These are phyloP conservation scores for Fusarium poae DNA, from an alignment of 2,329 filamentous ascomycete genomes.

Conservation along the genomic window DNA sequence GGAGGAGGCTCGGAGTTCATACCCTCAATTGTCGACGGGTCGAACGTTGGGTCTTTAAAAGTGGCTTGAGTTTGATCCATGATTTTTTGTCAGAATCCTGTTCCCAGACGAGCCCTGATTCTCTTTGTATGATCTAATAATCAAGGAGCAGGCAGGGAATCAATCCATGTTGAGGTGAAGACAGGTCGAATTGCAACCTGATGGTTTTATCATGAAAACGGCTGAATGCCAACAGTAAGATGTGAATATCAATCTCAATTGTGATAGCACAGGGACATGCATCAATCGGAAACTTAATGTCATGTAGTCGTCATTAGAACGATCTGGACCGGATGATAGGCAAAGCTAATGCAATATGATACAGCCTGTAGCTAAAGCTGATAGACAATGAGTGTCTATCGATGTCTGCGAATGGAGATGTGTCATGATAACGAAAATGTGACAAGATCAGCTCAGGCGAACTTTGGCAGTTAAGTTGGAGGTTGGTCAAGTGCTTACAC, in stretches of 20 bases:
- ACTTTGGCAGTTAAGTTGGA: accelerated
- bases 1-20: not conserved
- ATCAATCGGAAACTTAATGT: not conserved
- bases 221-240: too few species aligned
- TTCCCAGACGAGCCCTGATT: too few species aligned
- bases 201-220: not conserved
- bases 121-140: too few species aligned
- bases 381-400: not conserved
- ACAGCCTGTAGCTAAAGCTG: not conserved
- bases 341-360: not conserved
- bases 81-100: too few species aligned
- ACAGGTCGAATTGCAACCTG: too few species aligned
- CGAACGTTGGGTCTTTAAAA: not conserved
- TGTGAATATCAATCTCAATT: too few species aligned
- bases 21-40: not conserved
- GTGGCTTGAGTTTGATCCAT: not conserved
- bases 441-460: not conserved
- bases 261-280: too few species aligned
- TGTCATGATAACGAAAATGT: not conserved
- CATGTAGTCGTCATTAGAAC: not conserved
- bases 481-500: not conserved
- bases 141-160: too few species aligned
- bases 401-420: not conserved
- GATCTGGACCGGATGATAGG: not conserved
- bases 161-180: not conserved